Percentiles rank a stretch among this genome's conserved stretches.
Conservation (phyloP, 768 basidiomycete species). For the Amanita pallidorosea region DNA sequence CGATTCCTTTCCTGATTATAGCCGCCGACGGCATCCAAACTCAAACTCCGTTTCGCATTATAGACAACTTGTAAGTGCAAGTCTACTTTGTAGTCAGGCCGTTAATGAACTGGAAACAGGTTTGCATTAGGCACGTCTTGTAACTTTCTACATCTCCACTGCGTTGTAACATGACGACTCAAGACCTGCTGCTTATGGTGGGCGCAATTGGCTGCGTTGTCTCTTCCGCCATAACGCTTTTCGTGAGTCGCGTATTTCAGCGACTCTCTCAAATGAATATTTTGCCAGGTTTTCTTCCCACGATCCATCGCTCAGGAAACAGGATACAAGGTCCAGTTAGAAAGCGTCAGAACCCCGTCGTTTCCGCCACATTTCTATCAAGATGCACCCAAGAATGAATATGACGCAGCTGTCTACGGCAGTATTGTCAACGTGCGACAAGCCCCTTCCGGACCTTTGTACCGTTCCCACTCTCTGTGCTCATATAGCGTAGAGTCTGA, state of each 20-base stretch:
- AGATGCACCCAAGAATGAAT: neutral
- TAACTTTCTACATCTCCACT: neutral
- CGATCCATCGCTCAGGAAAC: slow-evolving; percentile 57
- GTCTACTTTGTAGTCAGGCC: neutral
- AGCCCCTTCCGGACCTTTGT: neutral
- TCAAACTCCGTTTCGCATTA: slow-evolving; percentile 34
- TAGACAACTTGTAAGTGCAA: slow-evolving; percentile 42
- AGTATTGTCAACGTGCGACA: neutral
- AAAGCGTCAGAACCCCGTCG: slow-evolving; percentile 15
- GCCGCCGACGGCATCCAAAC: slow-evolving; percentile 53
- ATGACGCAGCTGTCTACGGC: neutral
- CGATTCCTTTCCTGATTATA: slow-evolving; percentile 55
- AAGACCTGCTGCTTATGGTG: slow-evolving; percentile 63
- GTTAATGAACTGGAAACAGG: slow-evolving; percentile 18
- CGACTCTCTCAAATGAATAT: slow-evolving; percentile 1
- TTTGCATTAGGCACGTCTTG: slow-evolving; percentile 47
- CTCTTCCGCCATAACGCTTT: slow-evolving; percentile 70
- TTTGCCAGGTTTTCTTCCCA: slow-evolving; percentile 62
- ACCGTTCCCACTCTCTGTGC: neutral
- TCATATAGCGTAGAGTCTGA: slow-evolving; percentile 2
- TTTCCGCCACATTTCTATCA: neutral
- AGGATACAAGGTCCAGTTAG: slow-evolving; percentile 42
- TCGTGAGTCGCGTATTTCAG: slow-evolving; percentile 33
- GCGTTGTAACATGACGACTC: slow-evolving; percentile 12
- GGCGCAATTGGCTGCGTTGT: slow-evolving; percentile 68